Evolutionary conservation across 2,329 filamentous ascomycete species (phyloP), one percentile per base, ranked within the genome.

Genomic region (Apiospora arundinis): DNA sequence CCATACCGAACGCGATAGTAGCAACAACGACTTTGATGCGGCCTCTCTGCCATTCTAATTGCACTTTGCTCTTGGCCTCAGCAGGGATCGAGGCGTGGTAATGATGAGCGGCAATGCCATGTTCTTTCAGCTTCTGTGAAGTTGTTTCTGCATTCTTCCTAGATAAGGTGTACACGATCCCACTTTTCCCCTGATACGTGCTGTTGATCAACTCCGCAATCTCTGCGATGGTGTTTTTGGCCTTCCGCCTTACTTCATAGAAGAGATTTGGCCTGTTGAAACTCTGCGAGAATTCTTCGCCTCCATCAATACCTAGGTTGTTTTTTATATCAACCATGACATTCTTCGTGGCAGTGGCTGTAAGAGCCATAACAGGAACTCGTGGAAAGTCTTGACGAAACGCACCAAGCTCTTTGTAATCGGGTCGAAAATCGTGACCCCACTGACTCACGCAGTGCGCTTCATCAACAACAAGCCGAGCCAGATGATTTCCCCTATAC

Each of bases 381-480:
- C 89, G 89, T 0, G 92, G 91, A 76, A 95, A 95, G 69, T 88
- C 89, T 52, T 84, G 81, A 67, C 95, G 89, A 60, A 98, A 85
- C 72, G 91, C 87, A 37, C 95, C 94, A 4, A 99, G 85, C 44
- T 89, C 89, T 81, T 97, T 97, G 84, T 99, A 99, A 80, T 98
- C 95, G 0, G 95, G 95, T 65, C 97, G 91, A 80, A 99, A 99
- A 81, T 99, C 96, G 76, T 99, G 96, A 0, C 96, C 96, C 96
- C 96, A 99, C 85, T 99, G 95, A 81, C 96, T 98, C 37, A 99
- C 95, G 81, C 96, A 99, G 80, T 99, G 96, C n/a, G 96, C 96
- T 83, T 99, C 97, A 76, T 99, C 96, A 74, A 99, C 97, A 69
- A 99, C 96, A 67, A 99, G 90, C 37, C 96, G 91, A 21, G 97